Base-by-base conservation (phyloP, 768 basidiomycete species). In the Hericium alpestre region DNA sequence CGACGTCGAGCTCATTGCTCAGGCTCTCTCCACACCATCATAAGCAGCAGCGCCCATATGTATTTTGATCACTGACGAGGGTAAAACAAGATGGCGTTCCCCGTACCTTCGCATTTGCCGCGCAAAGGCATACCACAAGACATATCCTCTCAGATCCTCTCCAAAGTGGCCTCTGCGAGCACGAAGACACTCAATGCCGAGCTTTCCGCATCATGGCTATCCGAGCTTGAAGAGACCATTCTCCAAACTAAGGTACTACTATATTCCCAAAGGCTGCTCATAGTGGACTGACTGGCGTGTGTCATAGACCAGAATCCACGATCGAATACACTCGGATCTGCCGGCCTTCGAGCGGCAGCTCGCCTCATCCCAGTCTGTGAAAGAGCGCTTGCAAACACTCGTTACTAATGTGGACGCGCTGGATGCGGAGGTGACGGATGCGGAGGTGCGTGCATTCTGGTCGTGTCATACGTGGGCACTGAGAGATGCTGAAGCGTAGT, bases 151-250 rank as follows among this genome's bases (percentile, higher is more conserved):
- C 74, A 76, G 59, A 80, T 91, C 41, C 76, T 93, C 48, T 77
- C 79, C 50, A 85, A 82, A 67, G 74, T 92, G 32, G 85, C 87
- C 59, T 75, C 80, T 27, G 79, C 81, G 10, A 79, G 80, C 8
- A 70, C 72, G 59, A 73, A 81, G 61, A 73, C 82, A 1, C 67
- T 92, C 38, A 82, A 75, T 62, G 79, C 86, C 41, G 64, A 75
- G 38, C 66, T 86, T 53, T 85, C 84, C 12, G 72, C 78, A 32
- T 82, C 81, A 57, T 92, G 89, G 87, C 71, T 89, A 40, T 66
- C 71, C 0, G 86, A 89, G 65, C 75, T 95, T 27, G 83, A 93
- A 62, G 76, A 79, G 49, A 81, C 84, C 12, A 87, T 93, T 58
- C 71, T 71, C 22, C 72, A 74, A 38, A 90, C 87, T 11, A 88